A percentile compares a stretch with the other conserved stretches of the same genome.
phyloP scores from a whole-genome alignment of 1,284 basidiomycete genomes.

The Cutaneotrichosporon curvatum region DNA sequence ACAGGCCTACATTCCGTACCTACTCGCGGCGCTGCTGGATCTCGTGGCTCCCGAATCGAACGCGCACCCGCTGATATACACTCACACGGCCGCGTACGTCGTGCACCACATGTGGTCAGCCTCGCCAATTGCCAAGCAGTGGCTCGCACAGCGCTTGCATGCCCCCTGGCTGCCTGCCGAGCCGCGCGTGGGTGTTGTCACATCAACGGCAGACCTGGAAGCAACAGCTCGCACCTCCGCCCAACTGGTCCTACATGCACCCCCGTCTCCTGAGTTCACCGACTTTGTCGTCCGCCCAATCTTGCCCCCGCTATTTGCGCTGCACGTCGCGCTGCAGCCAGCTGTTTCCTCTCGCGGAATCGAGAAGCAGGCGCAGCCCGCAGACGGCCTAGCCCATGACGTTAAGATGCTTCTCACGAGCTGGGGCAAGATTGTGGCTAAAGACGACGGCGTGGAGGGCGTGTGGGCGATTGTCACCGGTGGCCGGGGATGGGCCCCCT shows the following conservation, averaged over 20 bases:
- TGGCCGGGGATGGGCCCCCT: slow-evolving; percentile 46
- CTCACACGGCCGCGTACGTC: slow-evolving; percentile 29
- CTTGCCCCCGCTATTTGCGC: slow-evolving; percentile 58
- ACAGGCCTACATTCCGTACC: slow-evolving; percentile 27
- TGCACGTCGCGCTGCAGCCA: slow-evolving; percentile 54
- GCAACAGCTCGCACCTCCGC: slow-evolving; percentile 27
- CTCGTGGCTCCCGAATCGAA: slow-evolving; percentile 21
- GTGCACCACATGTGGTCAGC: slow-evolving; percentile 25
- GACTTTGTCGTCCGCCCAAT: slow-evolving; percentile 62
- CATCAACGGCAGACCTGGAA: slow-evolving; percentile 1
- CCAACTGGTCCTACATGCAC: slow-evolving; percentile 53
- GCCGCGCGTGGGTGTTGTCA: not conserved
- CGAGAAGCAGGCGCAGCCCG: slow-evolving; percentile 48
- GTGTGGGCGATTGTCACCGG: slow-evolving; percentile 58
- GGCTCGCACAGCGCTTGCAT: slow-evolving; percentile 47
- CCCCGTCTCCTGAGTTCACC: slow-evolving; percentile 65
- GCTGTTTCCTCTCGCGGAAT: slow-evolving; percentile 3
- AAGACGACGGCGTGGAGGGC: slow-evolving; percentile 53
- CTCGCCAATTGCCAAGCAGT: slow-evolving; percentile 33
- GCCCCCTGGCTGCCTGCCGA: slow-evolving; percentile 25
- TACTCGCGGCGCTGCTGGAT: slow-evolving; percentile 20
- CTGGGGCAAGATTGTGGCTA: slow-evolving; percentile 63
- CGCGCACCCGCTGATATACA: slow-evolving; percentile 20
- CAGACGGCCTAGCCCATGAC: slow-evolving; percentile 49
- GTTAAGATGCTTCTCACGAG: slow-evolving; percentile 57